A percentile compares a stretch with the other conserved stretches of the same genome.
These are phyloP conservation scores for Schoenoplectus tabernaemontani DNA, from an alignment of 202 grass and related monocot genomes.

Conservation along the genomic window DNA sequence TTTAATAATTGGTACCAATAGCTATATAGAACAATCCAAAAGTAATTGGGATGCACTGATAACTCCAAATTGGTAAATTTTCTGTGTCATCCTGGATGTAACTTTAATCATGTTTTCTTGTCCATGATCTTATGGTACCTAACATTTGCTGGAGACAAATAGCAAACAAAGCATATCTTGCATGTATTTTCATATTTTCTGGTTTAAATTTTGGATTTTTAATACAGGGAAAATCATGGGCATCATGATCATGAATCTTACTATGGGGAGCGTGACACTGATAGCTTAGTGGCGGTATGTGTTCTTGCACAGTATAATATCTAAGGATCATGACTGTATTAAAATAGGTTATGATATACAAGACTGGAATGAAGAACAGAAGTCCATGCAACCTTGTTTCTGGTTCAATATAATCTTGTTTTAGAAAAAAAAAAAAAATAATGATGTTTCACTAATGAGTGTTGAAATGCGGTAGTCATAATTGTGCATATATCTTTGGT, in stretches of 20 bases:
- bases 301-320: constrained; percentile 7
- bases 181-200: neutral
- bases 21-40: neutral
- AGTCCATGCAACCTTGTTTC: neutral
- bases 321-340: neutral
- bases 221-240: constrained; percentile 71
- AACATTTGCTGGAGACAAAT: neutral
- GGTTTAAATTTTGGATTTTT: constrained; percentile 11
- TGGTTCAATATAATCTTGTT: neutral
- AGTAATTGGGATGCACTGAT: neutral
- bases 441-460: neutral
- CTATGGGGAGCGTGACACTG: constrained; percentile 94
- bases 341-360: neutral
- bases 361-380: neutral
- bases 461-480: neutral
- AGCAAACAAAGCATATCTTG: neutral
- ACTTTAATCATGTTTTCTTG: neutral
- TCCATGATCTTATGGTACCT: neutral
- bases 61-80: neutral
- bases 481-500: neutral
- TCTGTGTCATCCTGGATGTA: neutral
- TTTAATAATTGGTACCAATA: neutral
- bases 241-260: constrained; percentile 99
- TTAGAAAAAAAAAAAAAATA: neutral
- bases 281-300: constrained; percentile 95